Base-by-base conservation (phyloP, 2,329 filamentous ascomycete genomes). In the Curvularia lunata region DNA sequence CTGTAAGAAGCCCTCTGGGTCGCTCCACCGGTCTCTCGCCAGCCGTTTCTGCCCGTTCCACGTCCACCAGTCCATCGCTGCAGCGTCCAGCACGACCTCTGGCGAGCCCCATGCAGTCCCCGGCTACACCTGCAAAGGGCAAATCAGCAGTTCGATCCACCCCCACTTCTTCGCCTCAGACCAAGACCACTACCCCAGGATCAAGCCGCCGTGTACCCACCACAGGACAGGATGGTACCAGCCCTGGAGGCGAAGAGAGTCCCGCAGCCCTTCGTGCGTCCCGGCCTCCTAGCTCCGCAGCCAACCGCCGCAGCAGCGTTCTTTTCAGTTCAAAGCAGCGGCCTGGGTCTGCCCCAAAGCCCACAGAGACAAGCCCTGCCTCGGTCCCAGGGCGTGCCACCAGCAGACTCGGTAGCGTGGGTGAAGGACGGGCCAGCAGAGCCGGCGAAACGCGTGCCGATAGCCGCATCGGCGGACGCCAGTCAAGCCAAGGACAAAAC, bases 1-100 rank as follows among this genome's bases (percentile, higher is more conserved):
- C 74, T 25, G 64, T 76, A n/a, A 70, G 71, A 27, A 77, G 72
- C 59, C 73, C 75, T 3, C 48, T 75, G 27, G 63, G 71, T 42
- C 74, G 68, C 19, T 56, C 64, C 4, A 65, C 73, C 8, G 62
- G 64, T 18, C 59, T 70, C 5, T 71, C 74, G 10, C 70, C 64
- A 13, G 48, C 69, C n/a, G 51, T 65, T 0, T 52, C 63, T 18
- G 49, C 56, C 6, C 67, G 68, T 16, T 65, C 72, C 23, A 45
- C 66, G 7, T 76, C 74, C 7, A 72, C 72, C 7, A 76, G 70
- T 2, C 72, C 75, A 3, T 65, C 64, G 16, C 66, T 70, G 43
- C 67, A 69, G 34, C 48, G 67, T n/a, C 32, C 56, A 18, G 63
- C 62, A 49, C 73, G 73, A 25, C 67, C 71, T 13, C 37, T 69